These are phyloP conservation scores for Citrus reticulata DNA, from an alignment of 345 rosid genomes.

Conservation along the genomic window DNA sequence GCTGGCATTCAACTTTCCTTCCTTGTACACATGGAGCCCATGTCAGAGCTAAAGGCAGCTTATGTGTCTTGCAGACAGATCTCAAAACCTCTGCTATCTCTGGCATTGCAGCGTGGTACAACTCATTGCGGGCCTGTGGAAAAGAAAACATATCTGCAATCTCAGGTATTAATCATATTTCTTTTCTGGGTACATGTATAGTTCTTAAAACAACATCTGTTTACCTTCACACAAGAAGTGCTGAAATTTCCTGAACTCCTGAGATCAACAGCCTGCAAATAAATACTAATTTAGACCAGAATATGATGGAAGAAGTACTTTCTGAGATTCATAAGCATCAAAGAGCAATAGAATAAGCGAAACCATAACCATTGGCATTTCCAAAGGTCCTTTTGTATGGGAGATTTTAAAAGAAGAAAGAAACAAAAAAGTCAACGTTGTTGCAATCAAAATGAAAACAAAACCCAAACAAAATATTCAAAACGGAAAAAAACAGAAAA, in stretches of 20 bases:
- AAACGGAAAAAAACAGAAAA: neutral
- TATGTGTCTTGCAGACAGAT: conserved; percentile 54
- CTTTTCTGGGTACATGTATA: neutral
- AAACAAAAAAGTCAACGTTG: conserved; percentile 12
- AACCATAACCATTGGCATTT: conserved; percentile 26
- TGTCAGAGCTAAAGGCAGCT: conserved; percentile 73
- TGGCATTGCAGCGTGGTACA: conserved; percentile 47
- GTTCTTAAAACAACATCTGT: conserved; percentile 8
- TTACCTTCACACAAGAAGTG: conserved; percentile 52
- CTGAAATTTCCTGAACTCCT: conserved; percentile 59
- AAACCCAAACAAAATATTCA: neutral
- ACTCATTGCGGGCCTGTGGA: conserved; percentile 52
- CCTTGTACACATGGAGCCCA: conserved; percentile 73
- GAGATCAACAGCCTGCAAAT: conserved; percentile 75
- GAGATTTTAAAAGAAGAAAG: neutral
- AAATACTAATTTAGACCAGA: conserved; percentile 17
- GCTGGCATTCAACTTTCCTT: conserved; percentile 65
- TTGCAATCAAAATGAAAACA: conserved; percentile 6
- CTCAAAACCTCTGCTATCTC: conserved; percentile 51
- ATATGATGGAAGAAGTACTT: conserved; percentile 11
- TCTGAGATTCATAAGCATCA: conserved; percentile 9
- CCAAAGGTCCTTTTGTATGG: conserved; percentile 23
- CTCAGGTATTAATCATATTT: conserved; percentile 22
- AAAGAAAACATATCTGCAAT: conserved; percentile 22
- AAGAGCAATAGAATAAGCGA: conserved; percentile 2